These are phyloP conservation scores for Pleurozium schreberi DNA, from an alignment of 225 moss, liverwort and hornwort genomes.

Conservation along the genomic window DNA sequence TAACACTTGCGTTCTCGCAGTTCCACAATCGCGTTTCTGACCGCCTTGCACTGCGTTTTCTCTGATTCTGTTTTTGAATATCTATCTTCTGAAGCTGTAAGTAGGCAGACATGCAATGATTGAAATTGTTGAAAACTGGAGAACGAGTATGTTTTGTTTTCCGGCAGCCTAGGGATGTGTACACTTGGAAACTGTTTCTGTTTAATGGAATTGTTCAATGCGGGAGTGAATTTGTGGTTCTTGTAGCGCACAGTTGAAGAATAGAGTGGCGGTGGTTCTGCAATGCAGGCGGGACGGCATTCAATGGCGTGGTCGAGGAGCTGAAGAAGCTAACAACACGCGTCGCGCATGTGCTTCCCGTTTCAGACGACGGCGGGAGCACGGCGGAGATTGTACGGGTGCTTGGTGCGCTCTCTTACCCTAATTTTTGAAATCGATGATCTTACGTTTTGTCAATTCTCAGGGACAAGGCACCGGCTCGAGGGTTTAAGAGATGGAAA, in stretches of 20 bases:
- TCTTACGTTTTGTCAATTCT: neutral
- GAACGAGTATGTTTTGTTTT: neutral
- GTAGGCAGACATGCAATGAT: neutral
- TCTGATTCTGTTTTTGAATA: neutral
- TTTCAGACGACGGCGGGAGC: slow-evolving; percentile 97
- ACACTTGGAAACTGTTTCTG: neutral
- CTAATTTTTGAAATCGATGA: no score
- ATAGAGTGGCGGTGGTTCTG: neutral
- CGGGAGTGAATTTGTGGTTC: neutral
- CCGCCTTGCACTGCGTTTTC: neutral
- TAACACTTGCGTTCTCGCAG: neutral
- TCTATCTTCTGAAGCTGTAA: neutral
- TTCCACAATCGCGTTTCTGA: neutral
- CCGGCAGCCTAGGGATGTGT: no score
- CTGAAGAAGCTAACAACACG: slow-evolving; percentile 90
- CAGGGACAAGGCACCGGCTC: neutral
- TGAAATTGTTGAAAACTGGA: neutral
- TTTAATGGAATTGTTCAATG: neutral
- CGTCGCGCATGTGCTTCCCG: slow-evolving; percentile 97
- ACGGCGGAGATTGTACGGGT: slow-evolving; percentile 98
- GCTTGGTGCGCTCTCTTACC: slow-evolving; percentile 44
- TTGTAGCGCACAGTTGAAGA: neutral
- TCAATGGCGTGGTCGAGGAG: slow-evolving; percentile 98
- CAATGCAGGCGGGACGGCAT: slow-evolving; percentile 85
- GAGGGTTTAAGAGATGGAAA: neutral